These are phyloP conservation scores for Blastobotrys ciferrii DNA, from an alignment of 1,139 yeast species.

Conservation along the genomic window DNA sequence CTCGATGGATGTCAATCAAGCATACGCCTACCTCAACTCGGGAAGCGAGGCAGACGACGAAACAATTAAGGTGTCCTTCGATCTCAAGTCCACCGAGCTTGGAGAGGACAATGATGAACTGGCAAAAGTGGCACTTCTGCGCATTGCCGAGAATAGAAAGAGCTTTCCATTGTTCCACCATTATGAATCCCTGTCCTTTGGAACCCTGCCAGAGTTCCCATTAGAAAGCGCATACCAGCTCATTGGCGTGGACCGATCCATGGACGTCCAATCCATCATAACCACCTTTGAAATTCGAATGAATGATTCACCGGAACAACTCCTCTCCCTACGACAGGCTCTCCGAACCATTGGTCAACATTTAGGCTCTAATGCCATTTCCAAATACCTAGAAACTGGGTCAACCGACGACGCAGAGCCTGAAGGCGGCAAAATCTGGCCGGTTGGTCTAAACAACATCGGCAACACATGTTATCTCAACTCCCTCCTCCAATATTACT, in stretches of 20 bases:
- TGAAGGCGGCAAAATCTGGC: constrained; percentile 41
- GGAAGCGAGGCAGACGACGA: constrained; percentile 75
- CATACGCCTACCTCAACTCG: constrained; percentile 58
- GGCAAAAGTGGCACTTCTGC: constrained; percentile 50
- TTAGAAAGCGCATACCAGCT: constrained; percentile 57
- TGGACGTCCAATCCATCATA: constrained; percentile 32
- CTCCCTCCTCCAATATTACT: constrained; percentile 84
- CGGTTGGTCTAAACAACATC: constrained; percentile 88
- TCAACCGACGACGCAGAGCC: constrained; percentile 19
- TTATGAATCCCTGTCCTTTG: constrained; percentile 26
- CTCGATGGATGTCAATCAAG: constrained; percentile 53
- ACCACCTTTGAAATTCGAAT: constrained; percentile 34
- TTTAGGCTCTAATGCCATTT: constrained; percentile 29
- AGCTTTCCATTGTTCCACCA: constrained; percentile 41
- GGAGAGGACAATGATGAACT: constrained; percentile 45
- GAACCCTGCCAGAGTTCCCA: constrained; percentile 40
- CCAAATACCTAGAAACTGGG: constrained; percentile 29
- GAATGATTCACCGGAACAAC: constrained; percentile 33
- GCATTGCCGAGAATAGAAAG: constrained; percentile 56
- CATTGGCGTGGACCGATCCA: constrained; percentile 29
- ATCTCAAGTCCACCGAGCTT: constrained; percentile 45
- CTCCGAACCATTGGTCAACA: constrained; percentile 34
- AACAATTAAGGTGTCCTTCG: constrained; percentile 63
- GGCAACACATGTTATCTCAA: constrained; percentile 95
- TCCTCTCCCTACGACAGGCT: constrained; percentile 36